Evolutionary conservation across 176 grass and related monocot genomes (phyloP).

Genomic region (Thinopyrum elongatum): DNA sequence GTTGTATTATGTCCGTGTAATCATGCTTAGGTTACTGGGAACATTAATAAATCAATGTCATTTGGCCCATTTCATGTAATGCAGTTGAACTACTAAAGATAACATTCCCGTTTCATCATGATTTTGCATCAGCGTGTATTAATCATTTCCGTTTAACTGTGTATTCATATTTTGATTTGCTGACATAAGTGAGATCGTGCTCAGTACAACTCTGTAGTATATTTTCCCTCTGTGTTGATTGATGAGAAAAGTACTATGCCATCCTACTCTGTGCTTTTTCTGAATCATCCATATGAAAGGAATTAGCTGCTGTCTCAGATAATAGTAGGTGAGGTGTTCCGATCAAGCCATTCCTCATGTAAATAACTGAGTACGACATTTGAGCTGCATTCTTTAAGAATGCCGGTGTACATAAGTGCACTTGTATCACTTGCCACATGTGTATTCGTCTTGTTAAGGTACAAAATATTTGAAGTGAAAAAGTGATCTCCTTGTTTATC

Average conservation of each 20-base stretch:
- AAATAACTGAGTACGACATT: constrained; percentile 18
- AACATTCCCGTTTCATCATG: constrained; percentile 2
- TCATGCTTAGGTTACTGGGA: constrained; percentile 3
- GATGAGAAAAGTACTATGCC: background rate
- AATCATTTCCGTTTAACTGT: background rate
- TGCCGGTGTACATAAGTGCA: constrained; percentile 1
- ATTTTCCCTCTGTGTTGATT: background rate
- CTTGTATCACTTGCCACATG: background rate
- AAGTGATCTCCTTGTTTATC: background rate
- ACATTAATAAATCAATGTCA: background rate
- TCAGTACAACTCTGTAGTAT: background rate
- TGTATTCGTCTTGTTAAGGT: background rate
- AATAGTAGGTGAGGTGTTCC: background rate
- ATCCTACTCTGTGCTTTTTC: background rate
- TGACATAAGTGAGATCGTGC: background rate
- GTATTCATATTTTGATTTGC: background rate
- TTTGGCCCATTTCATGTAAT: constrained; percentile 5
- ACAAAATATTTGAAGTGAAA: background rate
- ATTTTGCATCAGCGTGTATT: constrained; percentile 2
- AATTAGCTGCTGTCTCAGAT: background rate
- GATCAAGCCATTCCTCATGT: background rate
- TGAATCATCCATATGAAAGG: constrained; percentile 19
- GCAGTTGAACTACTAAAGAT: constrained; percentile 2
- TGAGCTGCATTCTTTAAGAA: constrained; percentile 16
- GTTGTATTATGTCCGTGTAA: constrained; percentile 15